Percentiles rank a stretch among this genome's conserved stretches.
Evolutionary conservation across 1,139 yeast species (phyloP).

Genomic region (Kodamaea fungicola): DNA sequence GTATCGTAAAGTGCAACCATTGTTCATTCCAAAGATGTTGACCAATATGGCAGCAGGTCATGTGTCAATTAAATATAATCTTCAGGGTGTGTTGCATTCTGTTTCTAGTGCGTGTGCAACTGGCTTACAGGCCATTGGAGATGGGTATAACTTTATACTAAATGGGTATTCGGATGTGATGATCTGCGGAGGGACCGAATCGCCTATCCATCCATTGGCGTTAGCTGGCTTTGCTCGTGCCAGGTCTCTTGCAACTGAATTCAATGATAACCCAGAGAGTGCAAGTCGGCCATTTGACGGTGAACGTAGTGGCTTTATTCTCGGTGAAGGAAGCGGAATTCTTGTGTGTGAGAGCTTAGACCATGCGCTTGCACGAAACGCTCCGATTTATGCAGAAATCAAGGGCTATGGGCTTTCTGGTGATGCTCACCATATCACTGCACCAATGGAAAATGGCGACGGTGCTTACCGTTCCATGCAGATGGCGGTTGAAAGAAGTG

Average conservation of each 20-base stretch:
- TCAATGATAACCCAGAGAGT: constrained; percentile 54
- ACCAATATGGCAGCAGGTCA: constrained; percentile 96
- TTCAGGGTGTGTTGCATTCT: constrained; percentile 83
- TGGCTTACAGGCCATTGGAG: constrained; percentile 92
- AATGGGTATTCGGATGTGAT: constrained; percentile 82
- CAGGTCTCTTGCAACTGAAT: constrained; percentile 67
- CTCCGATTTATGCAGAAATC: constrained; percentile 73
- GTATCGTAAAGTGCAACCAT: constrained; percentile 73
- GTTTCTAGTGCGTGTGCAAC: constrained; percentile 97
- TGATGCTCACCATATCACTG: constrained; percentile 91
- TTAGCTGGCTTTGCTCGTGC: constrained; percentile 92
- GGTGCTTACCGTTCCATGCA: constrained; percentile 87
- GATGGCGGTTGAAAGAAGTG: constrained; percentile 60
- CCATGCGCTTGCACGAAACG: constrained; percentile 61
- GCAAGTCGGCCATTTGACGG: constrained; percentile 90
- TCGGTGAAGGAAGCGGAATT: constrained; percentile 91
- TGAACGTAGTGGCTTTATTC: constrained; percentile 78
- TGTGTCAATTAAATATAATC: constrained; percentile 70
- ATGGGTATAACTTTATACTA: constrained; percentile 76
- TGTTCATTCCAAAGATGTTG: constrained; percentile 78
- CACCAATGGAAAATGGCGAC: constrained; percentile 77
- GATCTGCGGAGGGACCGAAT: constrained; percentile 92
- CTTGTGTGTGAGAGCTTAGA: constrained; percentile 71
- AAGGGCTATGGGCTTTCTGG: constrained; percentile 88
- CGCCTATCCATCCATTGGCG: constrained; percentile 81